A percentile compares a stretch with the other conserved stretches of the same genome.
phyloP scores from a whole-genome alignment of 2,329 filamentous ascomycete species.

The Sporothrix dimorphospora region DNA sequence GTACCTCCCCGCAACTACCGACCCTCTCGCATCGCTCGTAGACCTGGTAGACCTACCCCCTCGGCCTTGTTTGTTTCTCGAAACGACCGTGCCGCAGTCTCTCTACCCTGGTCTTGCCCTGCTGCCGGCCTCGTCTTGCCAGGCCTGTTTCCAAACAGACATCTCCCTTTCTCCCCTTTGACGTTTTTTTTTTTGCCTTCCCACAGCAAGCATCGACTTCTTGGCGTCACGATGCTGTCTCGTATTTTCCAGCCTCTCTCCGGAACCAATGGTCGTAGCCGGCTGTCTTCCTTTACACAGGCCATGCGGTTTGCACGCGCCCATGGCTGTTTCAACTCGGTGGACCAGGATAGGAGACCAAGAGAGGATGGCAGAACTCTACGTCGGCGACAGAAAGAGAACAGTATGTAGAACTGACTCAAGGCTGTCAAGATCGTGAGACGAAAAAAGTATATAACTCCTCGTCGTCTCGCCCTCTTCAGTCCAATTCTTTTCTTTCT shows the following conservation, averaged over 20 bases:
- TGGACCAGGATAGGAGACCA: background rate
- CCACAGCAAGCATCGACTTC: background rate
- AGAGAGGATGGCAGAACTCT: background rate
- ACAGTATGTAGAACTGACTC: background rate
- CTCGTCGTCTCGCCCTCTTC: background rate
- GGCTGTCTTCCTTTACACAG: no score
- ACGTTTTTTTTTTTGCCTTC: background rate
- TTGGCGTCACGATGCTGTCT: conserved; percentile 21
- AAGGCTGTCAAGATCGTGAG: background rate
- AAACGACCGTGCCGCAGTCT: background rate
- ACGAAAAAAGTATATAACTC: conserved; percentile 10
- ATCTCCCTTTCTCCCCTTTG: no score
- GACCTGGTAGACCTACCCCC: background rate
- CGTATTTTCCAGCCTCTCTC: background rate
- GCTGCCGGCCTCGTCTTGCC: background rate
- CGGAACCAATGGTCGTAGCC: no score
- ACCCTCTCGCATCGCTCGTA: conserved; percentile 8
- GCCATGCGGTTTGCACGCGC: background rate
- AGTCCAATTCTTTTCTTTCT: background rate
- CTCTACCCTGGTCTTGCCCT: background rate
- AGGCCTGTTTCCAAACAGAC: conserved; percentile 7
- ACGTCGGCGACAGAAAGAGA: background rate
- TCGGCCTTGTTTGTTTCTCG: conserved; percentile 2
- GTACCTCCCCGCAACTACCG: background rate
- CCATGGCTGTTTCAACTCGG: conserved; percentile 1